phyloP scores from a whole-genome alignment of 345 rosid genomes.

The Citrus unshiu region DNA sequence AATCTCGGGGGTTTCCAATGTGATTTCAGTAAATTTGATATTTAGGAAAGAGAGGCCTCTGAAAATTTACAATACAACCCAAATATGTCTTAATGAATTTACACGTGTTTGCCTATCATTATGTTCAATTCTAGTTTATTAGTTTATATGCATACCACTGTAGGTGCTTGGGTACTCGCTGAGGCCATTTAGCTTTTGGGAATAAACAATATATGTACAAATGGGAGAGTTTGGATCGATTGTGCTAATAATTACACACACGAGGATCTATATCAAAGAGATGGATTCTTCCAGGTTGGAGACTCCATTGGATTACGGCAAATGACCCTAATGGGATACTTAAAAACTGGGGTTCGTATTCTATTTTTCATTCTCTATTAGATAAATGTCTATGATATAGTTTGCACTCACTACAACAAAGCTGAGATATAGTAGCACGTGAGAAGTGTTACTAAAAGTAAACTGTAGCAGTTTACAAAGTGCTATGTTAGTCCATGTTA shows the following conservation, averaged over 20 bases:
- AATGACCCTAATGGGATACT: slow-evolving; percentile 41
- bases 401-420: neutral
- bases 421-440: no score
- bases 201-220: slow-evolving; percentile 42
- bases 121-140: no score
- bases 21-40: no score
- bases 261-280: slow-evolving; percentile 64
- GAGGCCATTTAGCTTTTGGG: slow-evolving; percentile 52
- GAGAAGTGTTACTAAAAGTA: no score
- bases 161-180: slow-evolving; percentile 39
- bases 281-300: slow-evolving; percentile 69
- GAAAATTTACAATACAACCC: no score
- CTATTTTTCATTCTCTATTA: neutral
- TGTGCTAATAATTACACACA: slow-evolving; percentile 51
- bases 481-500: no score
- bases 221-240: slow-evolving; percentile 52
- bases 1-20: no score
- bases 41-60: no score
- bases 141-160: no score
- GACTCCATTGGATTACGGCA: slow-evolving; percentile 51
- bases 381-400: neutral
- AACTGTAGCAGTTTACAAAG: no score
- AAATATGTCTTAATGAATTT: no score
- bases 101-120: no score
- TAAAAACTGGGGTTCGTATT: slow-evolving; percentile 32